phyloP scores from a whole-genome alignment of 352 stramenopile species.

The Globisporangium alternatum region DNA sequence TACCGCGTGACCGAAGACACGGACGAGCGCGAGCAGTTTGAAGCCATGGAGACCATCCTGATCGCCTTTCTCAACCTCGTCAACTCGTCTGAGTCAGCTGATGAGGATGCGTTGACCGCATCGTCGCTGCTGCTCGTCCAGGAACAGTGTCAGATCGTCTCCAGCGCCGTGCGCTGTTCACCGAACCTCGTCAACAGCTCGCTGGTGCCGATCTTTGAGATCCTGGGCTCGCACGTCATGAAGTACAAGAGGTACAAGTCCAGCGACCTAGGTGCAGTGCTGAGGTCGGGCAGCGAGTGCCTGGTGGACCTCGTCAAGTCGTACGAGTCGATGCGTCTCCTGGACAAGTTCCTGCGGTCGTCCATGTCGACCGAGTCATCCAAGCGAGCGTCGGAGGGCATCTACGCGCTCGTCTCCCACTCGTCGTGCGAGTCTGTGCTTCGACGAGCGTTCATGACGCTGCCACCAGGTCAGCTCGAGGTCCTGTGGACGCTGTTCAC shows the following conservation, averaged over 20 bases:
- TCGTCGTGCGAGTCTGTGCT: conserved; percentile 41
- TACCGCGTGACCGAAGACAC: conserved; percentile 88
- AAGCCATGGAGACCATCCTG: conserved; percentile 76
- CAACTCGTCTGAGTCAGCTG: conserved; percentile 4
- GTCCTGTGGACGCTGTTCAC: conserved; percentile 71
- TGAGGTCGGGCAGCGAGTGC: conserved; percentile 26
- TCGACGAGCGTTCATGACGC: conserved; percentile 65
- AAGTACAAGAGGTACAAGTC: conserved; percentile 8
- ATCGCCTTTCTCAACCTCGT: conserved; percentile 39
- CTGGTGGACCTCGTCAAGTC: conserved; percentile 63
- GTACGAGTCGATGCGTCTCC: conserved; percentile 83
- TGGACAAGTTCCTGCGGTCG: conserved; percentile 57
- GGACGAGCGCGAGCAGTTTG: conserved; percentile 72
- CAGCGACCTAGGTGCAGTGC: not conserved
- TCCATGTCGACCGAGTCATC: conserved; percentile 25
- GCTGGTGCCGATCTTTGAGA: conserved; percentile 54
- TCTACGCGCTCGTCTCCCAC: conserved; percentile 53
- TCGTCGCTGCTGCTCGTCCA: conserved; percentile 9
- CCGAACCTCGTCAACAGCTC: conserved; percentile 76
- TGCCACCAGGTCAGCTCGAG: conserved; percentile 76
- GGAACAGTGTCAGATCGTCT: conserved; percentile 47
- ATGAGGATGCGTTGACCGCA: not conserved
- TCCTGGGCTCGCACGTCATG: conserved; percentile 36
- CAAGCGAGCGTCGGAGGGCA: conserved; percentile 21
- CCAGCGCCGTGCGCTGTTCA: conserved; percentile 63